Conservation (phyloP, 1,139 yeast genomes). For the Geotrichum carabidarum region DNA sequence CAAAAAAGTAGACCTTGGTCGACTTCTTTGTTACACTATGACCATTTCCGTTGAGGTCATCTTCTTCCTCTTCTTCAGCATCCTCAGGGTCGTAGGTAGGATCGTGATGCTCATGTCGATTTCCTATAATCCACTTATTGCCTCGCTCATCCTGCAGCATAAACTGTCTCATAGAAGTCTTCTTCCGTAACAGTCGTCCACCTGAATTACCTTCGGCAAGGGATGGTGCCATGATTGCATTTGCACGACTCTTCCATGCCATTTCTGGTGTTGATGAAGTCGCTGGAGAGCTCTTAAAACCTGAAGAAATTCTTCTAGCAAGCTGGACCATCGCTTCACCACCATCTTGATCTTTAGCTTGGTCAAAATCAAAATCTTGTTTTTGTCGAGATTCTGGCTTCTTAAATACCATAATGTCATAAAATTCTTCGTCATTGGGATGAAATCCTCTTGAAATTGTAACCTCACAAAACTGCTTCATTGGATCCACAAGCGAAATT, state of each 20-base stretch:
- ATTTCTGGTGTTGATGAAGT: neutral
- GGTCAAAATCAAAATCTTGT: neutral
- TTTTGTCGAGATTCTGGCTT: neutral
- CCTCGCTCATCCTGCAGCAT: constrained; percentile 5
- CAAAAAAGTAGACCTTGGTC: constrained; percentile 18
- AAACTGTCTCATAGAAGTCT: constrained; percentile 1
- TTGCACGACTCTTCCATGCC: constrained; percentile 2
- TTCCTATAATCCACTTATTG: constrained; percentile 18
- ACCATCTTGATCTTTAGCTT: neutral
- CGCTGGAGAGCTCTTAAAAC: neutral
- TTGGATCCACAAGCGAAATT: constrained; percentile 8
- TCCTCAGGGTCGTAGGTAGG: neutral
- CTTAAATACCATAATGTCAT: constrained; percentile 1
- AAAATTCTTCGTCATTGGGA: constrained; percentile 4
- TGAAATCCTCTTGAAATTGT: constrained; percentile 2
- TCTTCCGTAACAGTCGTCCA: neutral
- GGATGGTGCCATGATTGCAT: neutral
- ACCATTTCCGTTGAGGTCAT: neutral
- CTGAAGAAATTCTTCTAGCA: neutral
- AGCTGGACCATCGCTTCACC: neutral
- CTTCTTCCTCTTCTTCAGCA: constrained; percentile 4
- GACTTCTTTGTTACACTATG: constrained; percentile 10
- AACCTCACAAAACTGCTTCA: constrained; percentile 3
- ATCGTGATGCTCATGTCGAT: constrained; percentile 9
- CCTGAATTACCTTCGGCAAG: neutral